phyloP scores from a whole-genome alignment of 2,329 filamentous ascomycete species.

The Talaromyces sp. region DNA sequence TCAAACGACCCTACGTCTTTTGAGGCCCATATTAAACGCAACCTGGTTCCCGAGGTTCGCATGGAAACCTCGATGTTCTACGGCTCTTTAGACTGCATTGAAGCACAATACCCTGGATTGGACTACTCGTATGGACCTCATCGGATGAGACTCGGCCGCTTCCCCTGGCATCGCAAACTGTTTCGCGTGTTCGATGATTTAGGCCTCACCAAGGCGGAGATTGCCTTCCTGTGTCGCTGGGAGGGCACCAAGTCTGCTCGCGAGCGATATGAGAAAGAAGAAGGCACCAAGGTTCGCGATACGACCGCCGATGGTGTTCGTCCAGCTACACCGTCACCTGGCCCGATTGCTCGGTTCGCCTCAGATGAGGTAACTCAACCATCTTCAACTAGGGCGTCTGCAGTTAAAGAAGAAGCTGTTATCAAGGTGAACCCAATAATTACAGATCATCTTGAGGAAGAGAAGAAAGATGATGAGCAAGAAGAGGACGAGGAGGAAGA shows the following conservation, averaged over 20 bases:
- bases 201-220: conserved; percentile 55
- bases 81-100: conserved; percentile 59
- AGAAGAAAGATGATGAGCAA: conserved; percentile 27
- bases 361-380: conserved; percentile 22
- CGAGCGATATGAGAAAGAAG: conserved; percentile 48
- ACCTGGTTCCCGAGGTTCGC: conserved; percentile 62
- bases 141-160: conserved; percentile 58
- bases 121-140: conserved; percentile 61
- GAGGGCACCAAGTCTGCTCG: conserved; percentile 47
- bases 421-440: conserved; percentile 3
- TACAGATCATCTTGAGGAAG: conserved; percentile 20
- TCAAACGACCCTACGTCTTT: conserved; percentile 56
- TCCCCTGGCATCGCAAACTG: conserved; percentile 56
- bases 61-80: conserved; percentile 62
- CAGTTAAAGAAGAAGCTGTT: conserved; percentile 16
- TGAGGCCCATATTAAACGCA: conserved; percentile 54
- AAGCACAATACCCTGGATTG: conserved; percentile 62
- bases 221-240: conserved; percentile 59
- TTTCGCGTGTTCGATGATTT: conserved; percentile 60
- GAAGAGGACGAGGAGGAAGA: conserved; percentile 34
- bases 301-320: conserved; percentile 57
- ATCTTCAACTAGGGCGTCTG: conserved; percentile 12
- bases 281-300: conserved; percentile 55
- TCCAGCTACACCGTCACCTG: conserved; percentile 42
- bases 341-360: conserved; percentile 29